Evolutionary conservation across 441 rosid species (phyloP).

Genomic region (Omphalea diandra): DNA sequence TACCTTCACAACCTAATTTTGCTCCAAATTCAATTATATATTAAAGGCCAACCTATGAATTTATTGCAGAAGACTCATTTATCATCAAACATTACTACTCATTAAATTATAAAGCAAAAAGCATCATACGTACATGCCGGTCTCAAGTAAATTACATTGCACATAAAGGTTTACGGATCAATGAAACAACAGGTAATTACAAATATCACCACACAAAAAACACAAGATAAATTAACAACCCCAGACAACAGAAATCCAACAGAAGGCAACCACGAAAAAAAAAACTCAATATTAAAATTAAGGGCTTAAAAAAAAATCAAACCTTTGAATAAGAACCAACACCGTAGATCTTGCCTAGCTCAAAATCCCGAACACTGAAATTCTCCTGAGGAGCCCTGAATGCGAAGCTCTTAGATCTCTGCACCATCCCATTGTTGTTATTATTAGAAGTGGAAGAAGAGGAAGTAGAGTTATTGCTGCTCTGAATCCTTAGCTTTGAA

Average conservation of each 20-base stretch:
- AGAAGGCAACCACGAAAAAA: neutral
- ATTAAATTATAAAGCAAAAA: neutral
- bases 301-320: conserved; percentile 2
- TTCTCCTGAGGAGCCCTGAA: conserved; percentile 99
- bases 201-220: conserved; percentile 11
- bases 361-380: conserved; percentile 86
- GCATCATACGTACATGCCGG: neutral
- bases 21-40: conserved; percentile 13
- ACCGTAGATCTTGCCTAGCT: conserved; percentile 99
- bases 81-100: neutral
- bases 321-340: conserved; percentile 99
- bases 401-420: conserved; percentile 87
- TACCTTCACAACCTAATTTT: neutral
- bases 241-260: conserved; percentile 1
- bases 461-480: conserved; percentile 37
- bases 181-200: conserved; percentile 14
- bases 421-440: conserved; percentile 33
- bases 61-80: conserved; percentile 1
- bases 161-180: conserved; percentile 3
- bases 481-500: conserved; percentile 82
- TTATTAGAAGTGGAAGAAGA: conserved; percentile 27
- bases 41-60: neutral
- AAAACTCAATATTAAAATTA: conserved; percentile 2
- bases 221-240: neutral
- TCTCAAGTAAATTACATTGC: conserved; percentile 2